A percentile compares a stretch with the other conserved stretches of the same genome.
Evolutionary conservation across 768 basidiomycete species (phyloP).

Genomic region (Aureoboletus auriporus): DNA sequence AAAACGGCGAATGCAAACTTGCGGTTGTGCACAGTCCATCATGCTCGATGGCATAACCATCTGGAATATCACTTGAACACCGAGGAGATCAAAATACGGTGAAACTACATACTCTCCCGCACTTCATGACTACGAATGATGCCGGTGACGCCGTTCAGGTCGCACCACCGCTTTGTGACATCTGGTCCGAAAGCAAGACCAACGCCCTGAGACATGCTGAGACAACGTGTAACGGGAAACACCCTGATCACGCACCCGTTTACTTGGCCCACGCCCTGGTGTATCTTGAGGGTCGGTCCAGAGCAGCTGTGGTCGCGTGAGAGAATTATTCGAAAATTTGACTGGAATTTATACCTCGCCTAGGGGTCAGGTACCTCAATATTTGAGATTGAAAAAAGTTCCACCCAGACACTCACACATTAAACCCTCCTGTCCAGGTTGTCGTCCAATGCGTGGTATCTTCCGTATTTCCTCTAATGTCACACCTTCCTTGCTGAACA

Average conservation of each 20-base stretch:
- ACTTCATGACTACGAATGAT: conserved; percentile 97
- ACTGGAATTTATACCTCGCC: conserved; percentile 52
- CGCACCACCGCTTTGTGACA: conserved; percentile 87
- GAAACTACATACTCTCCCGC: conserved; percentile 61
- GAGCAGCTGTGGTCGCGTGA: conserved; percentile 51
- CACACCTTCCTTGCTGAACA: conserved; percentile 94
- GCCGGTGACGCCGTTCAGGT: conserved; percentile 79
- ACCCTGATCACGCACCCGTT: conserved; percentile 61
- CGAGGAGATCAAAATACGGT: background rate
- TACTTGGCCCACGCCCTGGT: conserved; percentile 91
- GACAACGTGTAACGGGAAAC: conserved; percentile 6
- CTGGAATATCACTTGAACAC: conserved; percentile 33
- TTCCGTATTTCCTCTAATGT: conserved; percentile 90
- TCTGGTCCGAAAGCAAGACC: conserved; percentile 96
- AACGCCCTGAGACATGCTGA: conserved; percentile 61
- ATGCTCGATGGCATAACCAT: conserved; percentile 94
- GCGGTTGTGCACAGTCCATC: conserved; percentile 92
- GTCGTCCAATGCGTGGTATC: conserved; percentile 80
- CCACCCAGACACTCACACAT: conserved; percentile 67
- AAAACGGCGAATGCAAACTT: conserved; percentile 15
- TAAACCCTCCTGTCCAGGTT: conserved; percentile 91
- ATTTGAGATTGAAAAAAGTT: conserved; percentile 2
- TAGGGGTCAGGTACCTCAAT: conserved; percentile 23
- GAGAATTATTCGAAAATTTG: background rate
- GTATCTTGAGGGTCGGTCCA: conserved; percentile 95